Base-by-base conservation (phyloP, 805 yeast species). In the Teunomyces kruisii region DNA sequence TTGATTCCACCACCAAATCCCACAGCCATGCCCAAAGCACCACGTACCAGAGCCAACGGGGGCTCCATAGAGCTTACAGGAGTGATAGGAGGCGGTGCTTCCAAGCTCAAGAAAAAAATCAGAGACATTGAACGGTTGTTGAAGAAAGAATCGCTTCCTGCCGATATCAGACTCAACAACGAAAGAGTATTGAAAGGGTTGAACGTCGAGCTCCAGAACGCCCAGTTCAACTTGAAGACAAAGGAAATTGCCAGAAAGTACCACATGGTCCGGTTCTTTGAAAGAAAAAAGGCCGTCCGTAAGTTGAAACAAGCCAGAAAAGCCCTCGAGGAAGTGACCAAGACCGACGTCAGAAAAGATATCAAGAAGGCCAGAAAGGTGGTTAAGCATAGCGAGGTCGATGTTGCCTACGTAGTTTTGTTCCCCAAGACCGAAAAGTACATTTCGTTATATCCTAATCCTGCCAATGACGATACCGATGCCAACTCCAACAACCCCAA, bases 201-300 rank as follows among this genome's bases (percentile, higher is more conserved):
- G 49, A 72, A 76, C 41, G 65, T 72, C 4, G 90, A 87, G 57
- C 69, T 86, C 44, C 70, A 70, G 39, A 71, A 72, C 32, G 77
- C 79, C 13, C 73, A 75, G 48, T 49, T 63, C 31, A 65, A 66
- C 26, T 67, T 70, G 39, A 74, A 70, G 52, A 77, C 79, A 13
- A 77, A 74, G 50, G 73, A 76, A 43, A 67, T 73, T 32, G 80
- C 88, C 9, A 78, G 82, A 53, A 87, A 84, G 67, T 94, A 94
- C 62, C 97, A 89, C 61, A 90, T 89, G 91, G 89, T 94, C 40
- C 78, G 92, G 53, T 94, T 94, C 61, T 88, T 94, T 50, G 98
- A 91, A 64, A 81, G 78, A 59, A 88, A 89, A 68, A 91, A 90
- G 74, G 94, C 96, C 0, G 54, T 80, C 19, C 78, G 96, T 59